These are phyloP conservation scores for Croton setiger DNA, from an alignment of 441 rosid genomes.

Conservation along the genomic window DNA sequence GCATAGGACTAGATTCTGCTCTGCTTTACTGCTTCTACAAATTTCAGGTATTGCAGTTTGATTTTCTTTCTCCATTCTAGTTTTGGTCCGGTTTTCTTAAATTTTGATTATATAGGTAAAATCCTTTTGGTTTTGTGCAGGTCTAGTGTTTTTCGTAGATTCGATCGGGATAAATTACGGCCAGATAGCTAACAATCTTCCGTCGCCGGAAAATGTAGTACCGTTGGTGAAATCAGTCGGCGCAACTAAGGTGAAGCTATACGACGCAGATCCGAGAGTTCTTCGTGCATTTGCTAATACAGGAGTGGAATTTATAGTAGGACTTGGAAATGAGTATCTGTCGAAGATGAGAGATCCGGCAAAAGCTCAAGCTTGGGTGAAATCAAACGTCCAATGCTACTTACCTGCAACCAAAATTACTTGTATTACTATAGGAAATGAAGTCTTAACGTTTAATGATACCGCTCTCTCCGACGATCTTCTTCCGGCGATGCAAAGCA, in stretches of 20 bases:
- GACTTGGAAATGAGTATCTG: conserved; percentile 72
- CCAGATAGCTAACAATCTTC: conserved; percentile 82
- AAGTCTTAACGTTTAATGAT: conserved; percentile 72
- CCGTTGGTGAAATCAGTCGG: conserved; percentile 80
- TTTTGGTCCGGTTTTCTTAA: not conserved
- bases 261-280: conserved; percentile 79
- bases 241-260: conserved; percentile 78
- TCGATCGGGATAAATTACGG: conserved; percentile 91
- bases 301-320: conserved; percentile 74
- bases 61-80: not conserved
- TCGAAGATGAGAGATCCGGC: conserved; percentile 56
- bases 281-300: conserved; percentile 77
- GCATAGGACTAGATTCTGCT: conserved; percentile 16
- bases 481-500: conserved; percentile 78
- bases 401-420: conserved; percentile 83
- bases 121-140: not conserved
- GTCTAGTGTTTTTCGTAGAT: conserved; percentile 23
- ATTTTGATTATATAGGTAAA: not conserved
- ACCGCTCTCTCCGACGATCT: conserved; percentile 44
- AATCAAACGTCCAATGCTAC: conserved; percentile 57
- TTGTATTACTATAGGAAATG: conserved; percentile 79
- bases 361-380: conserved; percentile 64
- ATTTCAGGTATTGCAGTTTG: conserved; percentile 31
- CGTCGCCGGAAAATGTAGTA: conserved; percentile 63
- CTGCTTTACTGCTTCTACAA: conserved; percentile 22